Evolutionary conservation across 2,329 filamentous ascomycete genomes (phyloP).

Genomic region (Penicillium psychrosexuale): DNA sequence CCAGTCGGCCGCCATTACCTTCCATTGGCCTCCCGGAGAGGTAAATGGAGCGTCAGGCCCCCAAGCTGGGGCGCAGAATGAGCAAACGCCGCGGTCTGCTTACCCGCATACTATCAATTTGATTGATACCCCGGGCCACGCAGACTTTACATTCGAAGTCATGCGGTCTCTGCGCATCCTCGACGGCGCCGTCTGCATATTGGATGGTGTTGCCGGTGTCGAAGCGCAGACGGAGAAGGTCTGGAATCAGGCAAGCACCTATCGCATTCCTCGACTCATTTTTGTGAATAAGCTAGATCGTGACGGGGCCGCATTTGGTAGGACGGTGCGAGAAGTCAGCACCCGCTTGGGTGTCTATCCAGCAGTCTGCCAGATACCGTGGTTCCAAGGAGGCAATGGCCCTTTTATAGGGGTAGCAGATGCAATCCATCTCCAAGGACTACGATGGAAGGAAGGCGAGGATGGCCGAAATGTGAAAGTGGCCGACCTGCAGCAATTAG

Average conservation of each 20-base stretch:
- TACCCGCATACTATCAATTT: conserved; percentile 73
- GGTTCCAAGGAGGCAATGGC: conserved; percentile 74
- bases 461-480: conserved; percentile 63
- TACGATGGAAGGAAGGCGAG: conserved; percentile 67
- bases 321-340: conserved; percentile 82
- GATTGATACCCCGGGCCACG: conserved; percentile 95
- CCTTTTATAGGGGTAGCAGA: conserved; percentile 81
- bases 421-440: conserved; percentile 69
- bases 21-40: conserved; percentile 72
- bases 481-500: conserved; percentile 55
- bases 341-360: conserved; percentile 78
- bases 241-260: conserved; percentile 84
- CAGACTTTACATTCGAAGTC: conserved; percentile 96
- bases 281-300: conserved; percentile 85
- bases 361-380: conserved; percentile 89
- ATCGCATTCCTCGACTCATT: conserved; percentile 76
- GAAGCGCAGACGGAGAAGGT: conserved; percentile 97
- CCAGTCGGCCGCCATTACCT: conserved; percentile 93
- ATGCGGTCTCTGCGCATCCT: conserved; percentile 83
- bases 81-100: conserved; percentile 50
- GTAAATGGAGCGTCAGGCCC: conserved; percentile 15
- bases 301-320: conserved; percentile 75
- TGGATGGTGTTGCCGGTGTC: conserved; percentile 88
- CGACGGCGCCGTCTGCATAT: conserved; percentile 87
- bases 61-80: conserved; percentile 34